Conservation (phyloP, 192 early-diverging fungal genomes). For the Coemansia brasiliensis region DNA sequence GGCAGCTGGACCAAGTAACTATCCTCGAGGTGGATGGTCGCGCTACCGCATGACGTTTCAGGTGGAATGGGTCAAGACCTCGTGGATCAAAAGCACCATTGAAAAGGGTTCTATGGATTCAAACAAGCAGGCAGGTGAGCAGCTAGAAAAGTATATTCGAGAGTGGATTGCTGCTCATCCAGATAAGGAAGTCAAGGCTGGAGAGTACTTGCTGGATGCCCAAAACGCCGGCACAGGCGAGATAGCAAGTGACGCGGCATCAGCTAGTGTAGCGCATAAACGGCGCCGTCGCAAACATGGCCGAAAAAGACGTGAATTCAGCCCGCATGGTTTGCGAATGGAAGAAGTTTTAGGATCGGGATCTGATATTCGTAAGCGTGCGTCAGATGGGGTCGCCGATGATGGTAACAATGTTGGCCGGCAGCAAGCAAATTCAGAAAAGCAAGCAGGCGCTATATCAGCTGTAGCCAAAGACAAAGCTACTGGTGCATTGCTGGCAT, state of each 20-base stretch:
- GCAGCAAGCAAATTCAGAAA: too few species aligned
- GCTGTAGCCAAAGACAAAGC: too few species aligned
- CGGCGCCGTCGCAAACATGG: slow-evolving; percentile 8
- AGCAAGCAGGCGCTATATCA: too few species aligned
- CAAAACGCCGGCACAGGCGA: neutral
- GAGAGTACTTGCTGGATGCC: neutral
- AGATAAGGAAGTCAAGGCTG: slow-evolving; percentile 38
- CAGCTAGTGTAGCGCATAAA: neutral
- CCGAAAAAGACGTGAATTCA: slow-evolving; percentile 24
- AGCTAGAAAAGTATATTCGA: slow-evolving; percentile 42
- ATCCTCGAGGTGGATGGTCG: slow-evolving; percentile 48
- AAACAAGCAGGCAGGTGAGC: slow-evolving; percentile 52
- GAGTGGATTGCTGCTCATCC: slow-evolving; percentile 49
- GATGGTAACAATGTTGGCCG: too few species aligned
- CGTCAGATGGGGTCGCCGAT: neutral
- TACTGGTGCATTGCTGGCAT: too few species aligned
- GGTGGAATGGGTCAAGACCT: slow-evolving; percentile 54
- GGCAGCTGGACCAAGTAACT: slow-evolving; percentile 29
- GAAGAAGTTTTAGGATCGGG: slow-evolving; percentile 36
- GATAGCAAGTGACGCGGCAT: neutral
- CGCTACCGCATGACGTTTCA: slow-evolving; percentile 52
- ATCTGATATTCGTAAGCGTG: neutral
- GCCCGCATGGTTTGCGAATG: slow-evolving; percentile 49
- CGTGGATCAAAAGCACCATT: slow-evolving; percentile 55
- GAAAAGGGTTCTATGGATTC: slow-evolving; percentile 56